Percentiles rank a stretch among this genome's conserved stretches.
These are phyloP conservation scores for Pythium rhizo-oryzae DNA, from an alignment of 352 stramenopile genomes.

Conservation along the genomic window DNA sequence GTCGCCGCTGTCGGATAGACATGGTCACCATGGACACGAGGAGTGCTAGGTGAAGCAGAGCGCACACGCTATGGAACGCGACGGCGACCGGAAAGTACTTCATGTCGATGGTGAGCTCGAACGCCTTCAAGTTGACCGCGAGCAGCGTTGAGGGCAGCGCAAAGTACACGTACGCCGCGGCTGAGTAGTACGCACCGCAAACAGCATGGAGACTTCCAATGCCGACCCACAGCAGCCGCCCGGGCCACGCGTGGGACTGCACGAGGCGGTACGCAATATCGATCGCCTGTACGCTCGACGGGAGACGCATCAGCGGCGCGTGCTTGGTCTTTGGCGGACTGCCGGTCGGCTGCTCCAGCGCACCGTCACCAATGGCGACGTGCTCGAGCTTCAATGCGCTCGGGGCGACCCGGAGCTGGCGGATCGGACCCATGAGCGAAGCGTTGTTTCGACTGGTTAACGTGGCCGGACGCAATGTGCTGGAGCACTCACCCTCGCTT, in stretches of 20 bases:
- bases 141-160: conserved; percentile 18
- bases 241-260: conserved; percentile 7
- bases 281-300: background rate
- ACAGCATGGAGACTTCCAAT: conserved; percentile 18
- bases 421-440: background rate
- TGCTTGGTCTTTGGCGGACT: background rate
- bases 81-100: conserved; percentile 25
- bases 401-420: background rate
- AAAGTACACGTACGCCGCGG: conserved; percentile 14
- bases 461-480: no score
- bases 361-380: no score
- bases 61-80: conserved; percentile 19
- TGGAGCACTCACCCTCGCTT: no score
- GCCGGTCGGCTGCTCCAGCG: background rate
- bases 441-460: background rate
- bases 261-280: background rate
- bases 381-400: no score
- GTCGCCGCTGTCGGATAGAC: conserved; percentile 11
- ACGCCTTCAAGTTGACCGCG: conserved; percentile 23
- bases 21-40: conserved; percentile 15
- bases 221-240: conserved; percentile 22
- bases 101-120: conserved; percentile 27
- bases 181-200: conserved; percentile 16
- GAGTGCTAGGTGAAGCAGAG: conserved; percentile 10
- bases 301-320: background rate